Evolutionary conservation across 1,284 basidiomycete genomes (phyloP).

Genomic region (Cutaneotrichosporon dermatis): DNA sequence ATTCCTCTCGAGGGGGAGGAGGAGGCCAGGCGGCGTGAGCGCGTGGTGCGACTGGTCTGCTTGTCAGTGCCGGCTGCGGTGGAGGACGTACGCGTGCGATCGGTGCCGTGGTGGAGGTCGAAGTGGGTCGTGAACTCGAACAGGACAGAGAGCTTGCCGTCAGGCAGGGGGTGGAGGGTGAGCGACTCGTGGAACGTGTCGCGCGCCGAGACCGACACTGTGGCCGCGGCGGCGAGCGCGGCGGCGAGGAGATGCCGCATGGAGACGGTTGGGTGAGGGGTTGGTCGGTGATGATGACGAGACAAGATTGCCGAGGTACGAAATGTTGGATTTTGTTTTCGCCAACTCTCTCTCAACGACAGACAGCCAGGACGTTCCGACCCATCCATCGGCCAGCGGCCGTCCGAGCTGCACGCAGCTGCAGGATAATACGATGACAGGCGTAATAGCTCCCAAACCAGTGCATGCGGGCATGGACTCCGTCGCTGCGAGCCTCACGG

Average conservation of each 20-base stretch:
- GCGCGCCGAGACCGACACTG: background rate
- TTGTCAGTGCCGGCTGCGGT: background rate
- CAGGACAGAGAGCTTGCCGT: constrained; percentile 77
- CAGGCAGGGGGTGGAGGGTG: constrained; percentile 65
- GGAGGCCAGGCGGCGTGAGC: constrained; percentile 75
- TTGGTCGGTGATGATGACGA: background rate
- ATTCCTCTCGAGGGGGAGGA: constrained; percentile 81
- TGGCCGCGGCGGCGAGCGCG: background rate
- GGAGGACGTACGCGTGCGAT: constrained; percentile 1
- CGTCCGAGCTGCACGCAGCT: background rate
- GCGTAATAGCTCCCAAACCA: background rate
- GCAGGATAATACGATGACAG: background rate
- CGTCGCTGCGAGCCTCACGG: background rate
- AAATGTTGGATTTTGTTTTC: background rate
- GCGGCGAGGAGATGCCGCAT: background rate
- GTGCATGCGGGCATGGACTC: background rate
- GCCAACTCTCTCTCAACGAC: background rate
- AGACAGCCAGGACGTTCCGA: no score
- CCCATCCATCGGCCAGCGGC: background rate
- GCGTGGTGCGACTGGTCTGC: constrained; percentile 69
- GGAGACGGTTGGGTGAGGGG: background rate
- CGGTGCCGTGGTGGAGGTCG: constrained; percentile 9
- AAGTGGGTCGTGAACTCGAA: constrained; percentile 76
- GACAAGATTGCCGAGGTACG: background rate
- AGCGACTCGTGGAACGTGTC: constrained; percentile 59